A percentile compares a stretch with the other conserved stretches of the same genome.
These are phyloP conservation scores for Thozetella sp. DNA, from an alignment of 495 filamentous ascomycete genomes.

Conservation along the genomic window DNA sequence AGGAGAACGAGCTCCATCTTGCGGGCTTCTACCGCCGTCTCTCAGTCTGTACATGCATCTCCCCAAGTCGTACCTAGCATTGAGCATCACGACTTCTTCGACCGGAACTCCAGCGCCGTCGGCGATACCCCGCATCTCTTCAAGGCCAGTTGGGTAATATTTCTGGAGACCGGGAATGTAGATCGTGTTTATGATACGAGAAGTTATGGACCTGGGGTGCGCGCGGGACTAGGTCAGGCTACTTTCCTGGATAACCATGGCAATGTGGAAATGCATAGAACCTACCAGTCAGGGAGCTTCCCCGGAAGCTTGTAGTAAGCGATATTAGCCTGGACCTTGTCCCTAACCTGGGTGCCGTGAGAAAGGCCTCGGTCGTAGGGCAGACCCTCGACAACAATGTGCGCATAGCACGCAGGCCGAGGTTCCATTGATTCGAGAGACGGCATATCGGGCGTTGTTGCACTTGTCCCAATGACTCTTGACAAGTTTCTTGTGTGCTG, in stretches of 20 bases:
- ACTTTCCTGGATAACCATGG: too few species aligned
- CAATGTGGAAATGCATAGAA: constrained; percentile 4
- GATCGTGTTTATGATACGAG: constrained; percentile 12
- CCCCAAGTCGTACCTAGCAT: constrained; percentile 26
- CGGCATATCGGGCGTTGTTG: too few species aligned
- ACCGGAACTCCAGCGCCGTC: constrained; percentile 21
- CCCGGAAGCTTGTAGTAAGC: constrained; percentile 22
- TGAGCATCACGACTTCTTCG: constrained; percentile 28
- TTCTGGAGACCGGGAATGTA: constrained; percentile 16
- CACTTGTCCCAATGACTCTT: too few species aligned
- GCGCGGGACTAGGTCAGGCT: too few species aligned
- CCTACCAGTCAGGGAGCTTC: constrained; percentile 20
- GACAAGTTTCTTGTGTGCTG: too few species aligned
- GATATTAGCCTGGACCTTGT: constrained; percentile 23
- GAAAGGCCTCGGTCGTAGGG: background rate
- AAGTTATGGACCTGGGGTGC: background rate
- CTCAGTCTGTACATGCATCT: background rate
- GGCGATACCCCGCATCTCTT: constrained; percentile 29
- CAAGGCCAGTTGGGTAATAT: constrained; percentile 21
- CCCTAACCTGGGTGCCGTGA: constrained; percentile 16
- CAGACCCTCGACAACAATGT: background rate
- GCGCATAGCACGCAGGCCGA: background rate
- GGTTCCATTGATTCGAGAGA: background rate
- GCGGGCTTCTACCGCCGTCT: background rate
- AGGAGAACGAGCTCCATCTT: background rate